Percentiles rank a stretch among this genome's conserved stretches.
Evolutionary conservation across 2,329 filamentous ascomycete species (phyloP).

Genomic region (Plenodomus lindquistii): DNA sequence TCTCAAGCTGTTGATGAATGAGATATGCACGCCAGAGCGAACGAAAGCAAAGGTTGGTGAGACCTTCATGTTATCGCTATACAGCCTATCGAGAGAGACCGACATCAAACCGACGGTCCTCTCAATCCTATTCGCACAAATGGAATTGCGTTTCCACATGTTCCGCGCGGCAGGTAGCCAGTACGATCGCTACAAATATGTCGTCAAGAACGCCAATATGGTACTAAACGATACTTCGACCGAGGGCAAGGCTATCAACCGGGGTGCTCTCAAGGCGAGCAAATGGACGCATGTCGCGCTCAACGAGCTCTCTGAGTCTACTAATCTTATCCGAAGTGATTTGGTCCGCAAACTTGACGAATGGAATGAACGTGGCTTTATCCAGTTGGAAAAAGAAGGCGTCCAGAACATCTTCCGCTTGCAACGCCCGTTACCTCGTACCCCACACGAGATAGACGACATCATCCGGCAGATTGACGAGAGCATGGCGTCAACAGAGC

Average conservation of each 20-base stretch:
- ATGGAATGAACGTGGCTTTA: constrained; percentile 54
- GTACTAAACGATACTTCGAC: constrained; percentile 46
- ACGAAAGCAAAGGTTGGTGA: constrained; percentile 43
- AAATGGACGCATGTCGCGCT: constrained; percentile 57
- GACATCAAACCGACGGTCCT: constrained; percentile 60
- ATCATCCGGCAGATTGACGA: constrained; percentile 55
- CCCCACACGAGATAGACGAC: constrained; percentile 46
- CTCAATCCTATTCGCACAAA: constrained; percentile 60
- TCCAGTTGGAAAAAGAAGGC: constrained; percentile 58
- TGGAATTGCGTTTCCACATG: constrained; percentile 62
- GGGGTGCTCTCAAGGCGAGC: constrained; percentile 45
- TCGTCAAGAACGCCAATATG: constrained; percentile 32
- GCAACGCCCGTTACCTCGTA: constrained; percentile 52
- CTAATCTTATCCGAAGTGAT: constrained; percentile 49
- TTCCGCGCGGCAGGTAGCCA: constrained; percentile 60
- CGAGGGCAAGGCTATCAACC: constrained; percentile 52
- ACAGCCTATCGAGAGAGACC: constrained; percentile 52
- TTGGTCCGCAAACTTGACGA: constrained; percentile 60
- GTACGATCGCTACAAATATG: constrained; percentile 61
- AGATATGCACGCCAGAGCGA: constrained; percentile 53
- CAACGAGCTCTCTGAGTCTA: constrained; percentile 40
- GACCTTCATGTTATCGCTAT: constrained; percentile 53
- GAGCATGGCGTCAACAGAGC: constrained; percentile 57
- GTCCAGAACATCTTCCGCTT: constrained; percentile 61
- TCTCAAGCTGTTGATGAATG: constrained; percentile 53